Base-by-base conservation (phyloP, 2,329 filamentous ascomycete species). In the Aspergillus ruber region DNA sequence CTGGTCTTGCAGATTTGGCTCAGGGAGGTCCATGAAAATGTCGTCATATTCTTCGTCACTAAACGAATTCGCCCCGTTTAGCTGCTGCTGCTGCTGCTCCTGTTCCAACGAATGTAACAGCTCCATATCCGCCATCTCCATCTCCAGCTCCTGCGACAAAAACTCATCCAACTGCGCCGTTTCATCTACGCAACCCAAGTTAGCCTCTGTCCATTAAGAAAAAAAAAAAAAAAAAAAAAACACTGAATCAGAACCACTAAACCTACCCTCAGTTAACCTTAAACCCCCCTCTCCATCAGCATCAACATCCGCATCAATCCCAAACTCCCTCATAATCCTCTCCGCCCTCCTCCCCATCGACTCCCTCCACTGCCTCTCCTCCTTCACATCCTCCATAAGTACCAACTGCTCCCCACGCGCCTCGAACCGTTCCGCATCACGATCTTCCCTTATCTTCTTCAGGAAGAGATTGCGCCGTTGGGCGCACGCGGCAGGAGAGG, bases 11-110 rank as follows among this genome's bases (percentile, higher is more conserved):
- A 53, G 46, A 15, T 17, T 70, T 50, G 75, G 67, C n/a, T 77
- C 73, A 44, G 81, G 65, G 33, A 87, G 62, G 55, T 88, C 82
- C 71, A 81, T 79, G 62, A 95, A 83, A 6, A 83, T 68, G 52
- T 70, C 69, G 56, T 83, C 79, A 56, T 82, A 83, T 52, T 82
- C 80, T n/a, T 80, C 79, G 51, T 82, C 79, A 54, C 76, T 62
- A 46, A 63, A 66, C 36, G 57, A 60, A 35, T 55, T 54, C 20
- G 47, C 35, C 9, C 9, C 25, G 13, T 8, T 18, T 12, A 20
- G 45, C 15, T 33, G 20, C 17, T 45, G 25, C 6, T 49, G 43
- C 17, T 51, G 17, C 12, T 47, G 33, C 38, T 52, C 45, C 20
- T 50, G 47, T 50, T 63, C 59, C 29, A 53, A 33, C 35, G 61